Evolutionary conservation across 1,284 basidiomycete species (phyloP), one percentile per base, ranked within the genome.

Genomic region (Ustilago sp.): DNA sequence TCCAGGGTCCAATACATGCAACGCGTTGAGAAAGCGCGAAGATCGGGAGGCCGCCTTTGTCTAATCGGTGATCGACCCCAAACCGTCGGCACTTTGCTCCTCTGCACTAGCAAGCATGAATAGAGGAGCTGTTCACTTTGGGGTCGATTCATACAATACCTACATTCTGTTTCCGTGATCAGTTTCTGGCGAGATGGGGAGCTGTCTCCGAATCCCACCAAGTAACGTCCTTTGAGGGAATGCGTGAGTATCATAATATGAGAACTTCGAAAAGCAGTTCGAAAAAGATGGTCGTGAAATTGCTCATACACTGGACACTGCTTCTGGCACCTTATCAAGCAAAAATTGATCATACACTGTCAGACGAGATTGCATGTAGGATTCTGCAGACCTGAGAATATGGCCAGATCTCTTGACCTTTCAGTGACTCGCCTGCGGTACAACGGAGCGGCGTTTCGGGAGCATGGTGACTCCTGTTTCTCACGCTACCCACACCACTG

Each of bases 401-500:
- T 3, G n/a, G 19, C n/a, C 43, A 19, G n/a, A 45, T 19, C 11
- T 45, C 17, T 19, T 9, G 43, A 19, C 23, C 38, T 9, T 39
- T 17, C 11, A 32, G 9, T 4, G 31, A 19, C 31, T 13, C 48
- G 28, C 23, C 3, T 5, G 15, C 23, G 48, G 28, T 50, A 38
- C 31, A 31, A 28, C 19, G 23, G 31, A 34, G 48, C 59, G 50
- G 32, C 23, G 13, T 39, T 39, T 56, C 38, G 50, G n/a, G 23
- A 31, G 36, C 54, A 35, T 32, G 48, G 48, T 50, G n/a, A 63
- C 6, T 39, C 38, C 43, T 23, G 41, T 1, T 63, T 68, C 66
- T 38, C 66, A 63, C 60, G 66, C 59, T 55, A 68, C 28, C 15
- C 35, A 51, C n/a, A 47, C 48, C 28, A 41, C 45, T 43, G 28